These are phyloP conservation scores for Blastobotrys terrestris DNA, from an alignment of 805 yeast species.

Conservation along the genomic window DNA sequence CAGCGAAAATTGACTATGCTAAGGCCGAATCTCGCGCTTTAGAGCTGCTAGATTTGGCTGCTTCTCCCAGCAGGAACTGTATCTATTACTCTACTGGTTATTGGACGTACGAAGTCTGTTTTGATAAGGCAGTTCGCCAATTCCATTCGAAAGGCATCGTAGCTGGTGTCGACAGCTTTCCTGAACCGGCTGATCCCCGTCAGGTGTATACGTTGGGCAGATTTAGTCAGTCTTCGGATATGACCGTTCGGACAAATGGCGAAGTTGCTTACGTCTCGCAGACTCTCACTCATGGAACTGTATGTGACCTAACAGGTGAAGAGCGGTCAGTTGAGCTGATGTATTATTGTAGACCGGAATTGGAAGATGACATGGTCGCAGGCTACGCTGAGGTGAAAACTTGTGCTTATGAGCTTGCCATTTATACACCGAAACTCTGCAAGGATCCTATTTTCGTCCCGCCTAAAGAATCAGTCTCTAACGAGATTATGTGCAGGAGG, in stretches of 20 bases:
- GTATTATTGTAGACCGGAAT: slow-evolving; percentile 46
- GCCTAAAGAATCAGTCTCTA: slow-evolving; percentile 27
- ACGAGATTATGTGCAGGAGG: slow-evolving; percentile 24
- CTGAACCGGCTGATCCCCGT: slow-evolving; percentile 10
- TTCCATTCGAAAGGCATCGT: slow-evolving; percentile 32
- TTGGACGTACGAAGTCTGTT: slow-evolving; percentile 51
- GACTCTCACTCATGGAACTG: slow-evolving; percentile 44
- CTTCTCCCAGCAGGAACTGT: slow-evolving; percentile 20
- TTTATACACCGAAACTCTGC: slow-evolving; percentile 49
- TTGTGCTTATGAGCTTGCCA: slow-evolving; percentile 49
- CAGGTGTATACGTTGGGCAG: slow-evolving; percentile 30
- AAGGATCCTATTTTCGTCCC: slow-evolving; percentile 30
- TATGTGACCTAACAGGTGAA: slow-evolving; percentile 52
- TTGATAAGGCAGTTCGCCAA: slow-evolving; percentile 44
- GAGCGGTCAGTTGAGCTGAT: slow-evolving; percentile 50
- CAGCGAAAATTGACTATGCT: background rate
- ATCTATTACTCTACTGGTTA: slow-evolving; percentile 35
- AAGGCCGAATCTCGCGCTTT: slow-evolving; percentile 2
- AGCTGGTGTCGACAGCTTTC: slow-evolving; percentile 15
- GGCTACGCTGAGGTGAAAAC: slow-evolving; percentile 49
- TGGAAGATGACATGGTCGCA: slow-evolving; percentile 25
- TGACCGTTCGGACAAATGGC: slow-evolving; percentile 19
- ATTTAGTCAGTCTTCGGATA: slow-evolving; percentile 12
- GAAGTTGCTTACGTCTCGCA: slow-evolving; percentile 28
- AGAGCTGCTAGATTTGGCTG: slow-evolving; percentile 10